Evolutionary conservation across 768 basidiomycete genomes (phyloP).

Genomic region (Xerocomus potaroensis): DNA sequence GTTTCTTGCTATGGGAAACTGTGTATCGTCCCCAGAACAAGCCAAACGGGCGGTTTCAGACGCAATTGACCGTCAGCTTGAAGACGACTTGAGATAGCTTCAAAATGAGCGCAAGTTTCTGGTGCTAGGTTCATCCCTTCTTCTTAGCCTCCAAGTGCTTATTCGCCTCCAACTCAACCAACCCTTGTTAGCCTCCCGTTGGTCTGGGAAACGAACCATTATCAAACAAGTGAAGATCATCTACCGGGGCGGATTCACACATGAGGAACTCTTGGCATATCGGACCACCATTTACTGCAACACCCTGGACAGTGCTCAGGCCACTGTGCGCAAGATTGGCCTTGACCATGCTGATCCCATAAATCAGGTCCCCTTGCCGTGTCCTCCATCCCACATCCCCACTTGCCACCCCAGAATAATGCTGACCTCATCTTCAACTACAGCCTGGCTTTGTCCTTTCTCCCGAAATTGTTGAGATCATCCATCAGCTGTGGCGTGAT

Average conservation of each 20-base stretch:
- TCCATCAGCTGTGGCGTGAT: constrained; percentile 67
- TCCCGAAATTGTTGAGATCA: constrained; percentile 63
- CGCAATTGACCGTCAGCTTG: constrained; percentile 77
- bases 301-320: constrained; percentile 85
- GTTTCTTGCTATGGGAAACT: constrained; percentile 56
- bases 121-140: constrained; percentile 64
- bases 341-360: constrained; percentile 65
- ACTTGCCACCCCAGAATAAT: constrained; percentile 32
- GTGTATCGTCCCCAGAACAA: constrained; percentile 53
- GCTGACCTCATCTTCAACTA: constrained; percentile 64
- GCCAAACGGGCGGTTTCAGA: constrained; percentile 61
- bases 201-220: constrained; percentile 92
- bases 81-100: constrained; percentile 79
- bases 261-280: constrained; percentile 71
- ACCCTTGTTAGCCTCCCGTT: constrained; percentile 72
- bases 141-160: constrained; percentile 7
- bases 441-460: constrained; percentile 46
- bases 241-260: constrained; percentile 85
- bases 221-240: constrained; percentile 99
- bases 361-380: constrained; percentile 43
- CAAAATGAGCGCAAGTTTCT: constrained; percentile 92
- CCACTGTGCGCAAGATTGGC: constrained; percentile 82
- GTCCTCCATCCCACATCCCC: background rate
- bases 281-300: constrained; percentile 82
- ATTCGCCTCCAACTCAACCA: background rate